Evolutionary conservation across 2,329 filamentous ascomycete genomes (phyloP).

Genomic region (Neoscytalidium dimidiatum): DNA sequence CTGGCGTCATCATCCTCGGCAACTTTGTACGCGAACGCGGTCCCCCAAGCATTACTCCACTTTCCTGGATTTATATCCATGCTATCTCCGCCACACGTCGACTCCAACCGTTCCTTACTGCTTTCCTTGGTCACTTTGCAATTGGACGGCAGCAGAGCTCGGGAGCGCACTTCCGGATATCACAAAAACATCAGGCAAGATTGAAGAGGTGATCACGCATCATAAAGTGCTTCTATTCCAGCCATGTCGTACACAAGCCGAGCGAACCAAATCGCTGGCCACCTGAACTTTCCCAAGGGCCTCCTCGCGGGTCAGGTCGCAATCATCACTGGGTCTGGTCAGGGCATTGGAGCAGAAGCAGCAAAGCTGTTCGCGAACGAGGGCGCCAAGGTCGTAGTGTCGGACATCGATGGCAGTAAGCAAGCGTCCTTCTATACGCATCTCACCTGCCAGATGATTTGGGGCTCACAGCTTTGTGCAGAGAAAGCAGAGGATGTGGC

Average conservation of each 20-base stretch:
- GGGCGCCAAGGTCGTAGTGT: constrained; percentile 79
- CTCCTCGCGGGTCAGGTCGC: constrained; percentile 78
- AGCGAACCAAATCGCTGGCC: constrained; percentile 70
- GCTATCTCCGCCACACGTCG: neutral
- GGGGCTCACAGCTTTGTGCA: constrained; percentile 32
- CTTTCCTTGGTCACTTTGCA: neutral
- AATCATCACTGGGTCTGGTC: constrained; percentile 83
- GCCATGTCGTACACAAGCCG: constrained; percentile 46
- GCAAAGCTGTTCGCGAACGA: constrained; percentile 84
- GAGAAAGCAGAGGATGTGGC: constrained; percentile 71
- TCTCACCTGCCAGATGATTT: neutral
- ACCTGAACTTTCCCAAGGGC: constrained; percentile 81
- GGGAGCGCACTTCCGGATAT: too few relatives aligned
- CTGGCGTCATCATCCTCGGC: constrained; percentile 9
- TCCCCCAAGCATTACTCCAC: neutral
- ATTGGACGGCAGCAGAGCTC: neutral
- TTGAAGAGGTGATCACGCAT: neutral
- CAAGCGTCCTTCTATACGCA: neutral
- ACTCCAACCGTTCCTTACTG: neutral
- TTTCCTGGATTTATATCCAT: neutral
- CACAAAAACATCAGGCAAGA: too few relatives aligned
- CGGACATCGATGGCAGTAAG: constrained; percentile 75
- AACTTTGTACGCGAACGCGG: neutral
- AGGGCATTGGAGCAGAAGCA: constrained; percentile 85
- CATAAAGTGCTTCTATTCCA: neutral